Evolutionary conservation across 1,284 basidiomycete species (phyloP), one percentile per base, ranked within the genome.

Genomic region (Sporisorium sorghi): DNA sequence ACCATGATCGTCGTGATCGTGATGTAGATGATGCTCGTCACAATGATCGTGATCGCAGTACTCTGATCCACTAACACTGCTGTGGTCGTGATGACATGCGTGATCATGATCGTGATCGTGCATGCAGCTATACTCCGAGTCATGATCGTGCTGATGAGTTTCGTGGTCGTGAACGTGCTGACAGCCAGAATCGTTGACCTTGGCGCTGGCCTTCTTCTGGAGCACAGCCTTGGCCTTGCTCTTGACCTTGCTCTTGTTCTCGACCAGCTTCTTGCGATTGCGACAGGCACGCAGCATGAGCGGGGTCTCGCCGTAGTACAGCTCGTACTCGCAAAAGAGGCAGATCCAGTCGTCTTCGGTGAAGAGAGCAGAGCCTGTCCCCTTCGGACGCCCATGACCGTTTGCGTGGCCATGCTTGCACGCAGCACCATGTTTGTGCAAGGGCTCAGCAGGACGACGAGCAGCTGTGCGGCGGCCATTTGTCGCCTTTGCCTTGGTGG

Each of bases 271-370:
- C 55, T 83, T 83, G 30, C 85, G 58, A 40, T 77, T 81, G 47
- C 81, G 63, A 44, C 82, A 71, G 8, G 80, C 78, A 12, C 74
- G 64, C 12, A 75, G 47, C 67, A 85, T 76, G 28, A 72, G 52
- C 14, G 77, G 56, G 21, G 74, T 63, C 52, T 84, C 82, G 21
- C 85, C 85, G 54, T 83, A 86, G 56, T 84, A 83, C 40, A 86
- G 62, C 60, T 84, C 79, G 66, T 85, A 85, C 44, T 86, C 85
- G 78, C 85, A 86, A 58, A 85, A 85, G 7, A 81, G 24, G 64
- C 85, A 86, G 33, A 85, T 66, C 81, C 82, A 85, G 33, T 80
- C 78, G 28, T 72, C 74, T 10, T 44, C 30, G 21, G 58, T 74
- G 60, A 66, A 80, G 57, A 57, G 55, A 23, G 57, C 74, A 14